A percentile compares a stretch with the other conserved stretches of the same genome.
These are phyloP conservation scores for Lasiodiplodia sp. DNA, from an alignment of 2,329 filamentous ascomycete genomes.

Conservation along the genomic window DNA sequence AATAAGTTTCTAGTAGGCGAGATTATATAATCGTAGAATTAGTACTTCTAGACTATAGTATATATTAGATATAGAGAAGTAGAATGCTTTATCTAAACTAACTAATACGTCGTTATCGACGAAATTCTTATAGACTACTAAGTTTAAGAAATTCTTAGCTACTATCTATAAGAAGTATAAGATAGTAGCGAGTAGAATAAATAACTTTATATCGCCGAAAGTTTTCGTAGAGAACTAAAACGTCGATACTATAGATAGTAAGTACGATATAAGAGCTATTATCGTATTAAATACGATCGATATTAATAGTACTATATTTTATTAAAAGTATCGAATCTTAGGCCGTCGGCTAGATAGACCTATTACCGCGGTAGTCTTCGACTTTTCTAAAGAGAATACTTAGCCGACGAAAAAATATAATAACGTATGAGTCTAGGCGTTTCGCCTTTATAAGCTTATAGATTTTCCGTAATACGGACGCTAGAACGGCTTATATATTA, in stretches of 20 bases:
- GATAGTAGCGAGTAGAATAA: background rate
- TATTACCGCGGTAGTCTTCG: too few relatives aligned
- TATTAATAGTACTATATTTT: too few relatives aligned
- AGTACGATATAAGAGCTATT: too few relatives aligned
- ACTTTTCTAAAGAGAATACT: too few relatives aligned
- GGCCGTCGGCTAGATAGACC: too few relatives aligned
- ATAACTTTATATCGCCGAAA: background rate
- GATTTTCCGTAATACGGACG: too few relatives aligned
- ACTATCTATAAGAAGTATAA: background rate
- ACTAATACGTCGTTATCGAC: constrained; percentile 60
- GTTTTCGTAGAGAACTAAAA: background rate
- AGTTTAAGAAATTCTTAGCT: constrained; percentile 51
- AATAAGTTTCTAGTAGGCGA: constrained; percentile 55
- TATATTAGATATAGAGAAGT: constrained; percentile 61
- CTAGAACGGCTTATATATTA: too few relatives aligned
- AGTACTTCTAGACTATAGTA: constrained; percentile 63
- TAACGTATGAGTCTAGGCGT: too few relatives aligned
- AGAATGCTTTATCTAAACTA: constrained; percentile 52
- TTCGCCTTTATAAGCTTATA: too few relatives aligned
- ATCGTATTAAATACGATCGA: too few relatives aligned
- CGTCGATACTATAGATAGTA: background rate
- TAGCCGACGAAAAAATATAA: too few relatives aligned
- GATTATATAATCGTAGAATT: constrained; percentile 59
- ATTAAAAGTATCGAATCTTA: too few relatives aligned
- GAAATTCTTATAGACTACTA: constrained; percentile 59